Conservation (phyloP, 176 grass and related monocot genomes). For the Musa acuminata region DNA sequence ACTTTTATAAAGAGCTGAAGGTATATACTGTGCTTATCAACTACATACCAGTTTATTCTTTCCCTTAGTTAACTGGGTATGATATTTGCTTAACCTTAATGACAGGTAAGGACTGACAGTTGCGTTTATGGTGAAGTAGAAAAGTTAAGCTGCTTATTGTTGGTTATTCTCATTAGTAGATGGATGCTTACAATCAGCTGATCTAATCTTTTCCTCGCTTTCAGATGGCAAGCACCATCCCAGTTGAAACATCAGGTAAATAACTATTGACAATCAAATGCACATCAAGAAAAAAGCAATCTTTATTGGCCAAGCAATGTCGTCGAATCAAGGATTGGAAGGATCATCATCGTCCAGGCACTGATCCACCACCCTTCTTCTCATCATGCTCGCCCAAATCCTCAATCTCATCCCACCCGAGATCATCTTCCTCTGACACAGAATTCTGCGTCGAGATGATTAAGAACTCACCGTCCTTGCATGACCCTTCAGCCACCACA, state of each 20-base stretch:
- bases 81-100: too few relatives aligned
- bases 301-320: slow-evolving; percentile 5
- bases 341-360: slow-evolving; percentile 35
- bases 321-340: background rate
- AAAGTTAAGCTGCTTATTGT: too few relatives aligned
- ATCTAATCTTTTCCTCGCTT: too few relatives aligned
- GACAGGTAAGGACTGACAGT: too few relatives aligned
- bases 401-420: slow-evolving; percentile 82
- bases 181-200: too few relatives aligned
- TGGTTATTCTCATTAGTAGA: too few relatives aligned
- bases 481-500: background rate
- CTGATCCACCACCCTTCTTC: slow-evolving; percentile 32
- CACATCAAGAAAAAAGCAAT: background rate
- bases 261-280: slow-evolving; percentile 2
- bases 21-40: too few relatives aligned
- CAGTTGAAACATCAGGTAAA: background rate
- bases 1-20: too few relatives aligned
- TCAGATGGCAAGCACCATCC: background rate
- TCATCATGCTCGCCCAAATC: slow-evolving; percentile 54
- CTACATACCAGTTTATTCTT: too few relatives aligned
- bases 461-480: slow-evolving; percentile 45
- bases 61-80: too few relatives aligned
- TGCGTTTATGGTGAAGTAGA: too few relatives aligned
- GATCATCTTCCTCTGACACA: slow-evolving; percentile 59
- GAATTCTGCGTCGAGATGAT: slow-evolving; percentile 32